Conservation (phyloP, 352 stramenopile species). For the Blastocystis sp. region DNA sequence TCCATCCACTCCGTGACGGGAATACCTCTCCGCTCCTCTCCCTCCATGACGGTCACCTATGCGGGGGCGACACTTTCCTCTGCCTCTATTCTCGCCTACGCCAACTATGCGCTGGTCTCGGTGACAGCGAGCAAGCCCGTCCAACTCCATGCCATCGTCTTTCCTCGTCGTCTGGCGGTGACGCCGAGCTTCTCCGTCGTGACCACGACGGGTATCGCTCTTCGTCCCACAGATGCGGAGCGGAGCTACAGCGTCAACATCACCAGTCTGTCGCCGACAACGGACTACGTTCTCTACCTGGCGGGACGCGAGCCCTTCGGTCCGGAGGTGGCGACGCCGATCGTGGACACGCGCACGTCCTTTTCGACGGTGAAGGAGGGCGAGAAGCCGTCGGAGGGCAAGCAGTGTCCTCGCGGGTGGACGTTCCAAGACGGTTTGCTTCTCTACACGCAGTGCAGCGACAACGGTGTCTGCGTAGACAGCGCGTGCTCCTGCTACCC, state of each 20-base stretch:
- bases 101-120: neutral
- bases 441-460: constrained; percentile 30
- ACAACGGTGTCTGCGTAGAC: constrained; percentile 19
- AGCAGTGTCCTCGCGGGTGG: constrained; percentile 36
- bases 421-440: neutral
- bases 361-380: constrained; percentile 15
- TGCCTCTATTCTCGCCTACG: constrained; percentile 2
- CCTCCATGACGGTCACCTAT: neutral
- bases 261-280: neutral
- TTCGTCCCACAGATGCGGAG: neutral
- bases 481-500: constrained; percentile 7
- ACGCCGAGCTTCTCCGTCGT: neutral
- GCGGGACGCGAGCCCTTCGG: constrained; percentile 27
- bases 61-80: neutral
- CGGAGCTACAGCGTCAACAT: neutral
- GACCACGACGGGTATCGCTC: neutral
- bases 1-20: neutral
- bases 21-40: neutral
- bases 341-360: constrained; percentile 12
- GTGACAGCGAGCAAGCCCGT: neutral
- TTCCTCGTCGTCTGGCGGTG: neutral
- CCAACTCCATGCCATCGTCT: neutral
- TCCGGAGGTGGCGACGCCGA: neutral
- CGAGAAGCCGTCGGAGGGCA: constrained; percentile 16
- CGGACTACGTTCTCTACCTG: constrained; percentile 7